Evolutionary conservation across 2,329 filamentous ascomycete genomes (phyloP).

Genomic region (Daldinia eschscholtzii): DNA sequence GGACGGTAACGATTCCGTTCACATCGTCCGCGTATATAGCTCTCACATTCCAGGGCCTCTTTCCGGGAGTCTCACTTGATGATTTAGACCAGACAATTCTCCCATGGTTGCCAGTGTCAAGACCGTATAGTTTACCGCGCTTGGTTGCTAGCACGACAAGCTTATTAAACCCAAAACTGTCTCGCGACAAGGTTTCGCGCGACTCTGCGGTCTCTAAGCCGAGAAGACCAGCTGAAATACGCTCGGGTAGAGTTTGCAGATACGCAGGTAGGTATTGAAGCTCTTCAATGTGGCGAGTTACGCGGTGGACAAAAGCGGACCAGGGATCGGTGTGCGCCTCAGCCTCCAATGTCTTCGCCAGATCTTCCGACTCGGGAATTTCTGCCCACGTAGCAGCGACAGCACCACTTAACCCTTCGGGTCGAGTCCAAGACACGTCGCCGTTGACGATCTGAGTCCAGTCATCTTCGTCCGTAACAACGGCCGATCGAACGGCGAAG

Average conservation of each 20-base stretch:
- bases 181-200: constrained; percentile 66
- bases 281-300: constrained; percentile 84
- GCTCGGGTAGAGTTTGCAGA: constrained; percentile 75
- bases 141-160: constrained; percentile 83
- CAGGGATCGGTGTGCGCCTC: constrained; percentile 86
- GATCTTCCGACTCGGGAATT: constrained; percentile 76
- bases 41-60: constrained; percentile 73
- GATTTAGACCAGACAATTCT: constrained; percentile 80
- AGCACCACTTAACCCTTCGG: constrained; percentile 85
- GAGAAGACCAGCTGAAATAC: constrained; percentile 74
- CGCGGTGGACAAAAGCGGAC: constrained; percentile 87
- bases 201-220: constrained; percentile 64
- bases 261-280: constrained; percentile 81
- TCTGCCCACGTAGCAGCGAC: constrained; percentile 85
- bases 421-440: constrained; percentile 81
- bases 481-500: constrained; percentile 83
- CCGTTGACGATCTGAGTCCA: constrained; percentile 90
- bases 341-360: constrained; percentile 84
- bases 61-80: constrained; percentile 68
- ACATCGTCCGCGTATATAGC: constrained; percentile 73
- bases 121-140: constrained; percentile 81
- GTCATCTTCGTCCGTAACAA: constrained; percentile 75
- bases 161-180: constrained; percentile 91
- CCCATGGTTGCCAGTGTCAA: constrained; percentile 82
- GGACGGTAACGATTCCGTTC: constrained; percentile 68